Percentiles rank a stretch among this genome's conserved stretches.
Conservation (phyloP, 2,329 filamentous ascomycete species). For the Fusarium multiceps region DNA sequence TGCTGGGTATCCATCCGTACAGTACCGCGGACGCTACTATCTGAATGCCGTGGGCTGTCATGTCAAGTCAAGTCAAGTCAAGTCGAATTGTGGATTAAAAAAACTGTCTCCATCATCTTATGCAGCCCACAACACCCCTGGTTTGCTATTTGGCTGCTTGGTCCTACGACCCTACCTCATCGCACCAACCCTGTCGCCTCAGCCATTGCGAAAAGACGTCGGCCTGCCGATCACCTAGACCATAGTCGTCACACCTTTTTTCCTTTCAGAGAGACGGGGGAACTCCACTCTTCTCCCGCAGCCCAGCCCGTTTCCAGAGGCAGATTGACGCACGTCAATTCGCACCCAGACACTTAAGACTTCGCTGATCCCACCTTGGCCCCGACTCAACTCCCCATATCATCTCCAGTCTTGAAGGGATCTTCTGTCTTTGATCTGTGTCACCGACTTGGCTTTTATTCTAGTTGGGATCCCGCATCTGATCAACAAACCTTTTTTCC, state of each 20-base stretch:
- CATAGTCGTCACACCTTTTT: constrained; percentile 63
- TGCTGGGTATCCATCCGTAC: constrained; percentile 17
- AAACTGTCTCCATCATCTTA: constrained; percentile 48
- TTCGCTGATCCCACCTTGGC: constrained; percentile 66
- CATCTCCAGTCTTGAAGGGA: constrained; percentile 49
- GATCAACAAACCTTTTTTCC: constrained; percentile 60
- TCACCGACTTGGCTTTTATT: constrained; percentile 59
- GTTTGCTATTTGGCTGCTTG: constrained; percentile 46
- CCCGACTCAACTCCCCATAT: constrained; percentile 49
- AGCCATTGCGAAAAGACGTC: constrained; percentile 62
- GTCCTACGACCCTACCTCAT: constrained; percentile 55
- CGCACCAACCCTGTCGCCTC: constrained; percentile 59
- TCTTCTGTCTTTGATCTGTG: constrained; percentile 56
- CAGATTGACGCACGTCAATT: constrained; percentile 56
- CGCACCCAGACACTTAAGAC: constrained; percentile 65
- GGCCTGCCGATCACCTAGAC: constrained; percentile 65
- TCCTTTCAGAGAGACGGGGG: constrained; percentile 47
- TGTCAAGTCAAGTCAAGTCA: constrained; percentile 8
- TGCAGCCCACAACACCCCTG: constrained; percentile 51
- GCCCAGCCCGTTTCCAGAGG: constrained; percentile 53
- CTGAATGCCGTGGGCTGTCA: constrained; percentile 46
- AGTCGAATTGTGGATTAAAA: constrained; percentile 44
- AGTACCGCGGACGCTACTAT: constrained; percentile 45
- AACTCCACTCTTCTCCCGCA: constrained; percentile 54
- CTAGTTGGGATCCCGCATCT: constrained; percentile 61